A percentile compares a stretch with the other conserved stretches of the same genome.
Conservation (phyloP, 2,329 filamentous ascomycete genomes). For the Fusarium begoniae region DNA sequence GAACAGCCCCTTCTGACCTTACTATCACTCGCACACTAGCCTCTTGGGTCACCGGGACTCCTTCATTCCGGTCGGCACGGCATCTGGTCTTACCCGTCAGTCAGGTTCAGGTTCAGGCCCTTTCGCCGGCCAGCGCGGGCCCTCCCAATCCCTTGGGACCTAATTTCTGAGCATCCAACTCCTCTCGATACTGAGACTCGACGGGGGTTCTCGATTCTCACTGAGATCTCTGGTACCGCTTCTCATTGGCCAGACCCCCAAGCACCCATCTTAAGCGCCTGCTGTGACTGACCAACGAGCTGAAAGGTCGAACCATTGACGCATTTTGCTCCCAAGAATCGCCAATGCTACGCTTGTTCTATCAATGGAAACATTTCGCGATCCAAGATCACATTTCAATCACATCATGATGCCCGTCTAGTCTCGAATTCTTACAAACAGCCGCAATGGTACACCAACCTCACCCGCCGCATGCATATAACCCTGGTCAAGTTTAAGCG, state of each 20-base stretch:
- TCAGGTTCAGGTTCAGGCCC: not conserved
- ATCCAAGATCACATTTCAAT: slow-evolving; percentile 2
- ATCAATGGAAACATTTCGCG: not conserved
- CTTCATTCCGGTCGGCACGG: slow-evolving; percentile 20
- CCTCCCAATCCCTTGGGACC: slow-evolving; percentile 31
- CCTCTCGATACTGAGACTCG: slow-evolving; percentile 2
- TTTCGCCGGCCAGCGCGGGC: slow-evolving; percentile 19
- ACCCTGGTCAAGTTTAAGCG: slow-evolving; percentile 34
- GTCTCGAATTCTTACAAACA: slow-evolving; percentile 16
- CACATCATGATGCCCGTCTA: slow-evolving; percentile 6
- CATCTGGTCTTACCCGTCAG: slow-evolving; percentile 7
- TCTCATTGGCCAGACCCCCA: slow-evolving; percentile 27
- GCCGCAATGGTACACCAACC: slow-evolving; percentile 18
- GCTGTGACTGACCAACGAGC: not conserved
- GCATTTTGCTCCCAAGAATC: not conserved
- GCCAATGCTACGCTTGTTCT: not conserved
- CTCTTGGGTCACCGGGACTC: slow-evolving; percentile 14
- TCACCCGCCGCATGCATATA: slow-evolving; percentile 11
- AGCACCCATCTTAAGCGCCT: not conserved
- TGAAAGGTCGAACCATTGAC: not conserved
- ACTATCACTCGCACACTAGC: not conserved
- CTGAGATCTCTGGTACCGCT: slow-evolving; percentile 38
- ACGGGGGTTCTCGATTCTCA: slow-evolving; percentile 31
- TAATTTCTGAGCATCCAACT: slow-evolving; percentile 28
- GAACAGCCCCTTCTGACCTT: slow-evolving; percentile 2